Conservation (phyloP, 805 yeast species). For the Spathaspora girioi region DNA sequence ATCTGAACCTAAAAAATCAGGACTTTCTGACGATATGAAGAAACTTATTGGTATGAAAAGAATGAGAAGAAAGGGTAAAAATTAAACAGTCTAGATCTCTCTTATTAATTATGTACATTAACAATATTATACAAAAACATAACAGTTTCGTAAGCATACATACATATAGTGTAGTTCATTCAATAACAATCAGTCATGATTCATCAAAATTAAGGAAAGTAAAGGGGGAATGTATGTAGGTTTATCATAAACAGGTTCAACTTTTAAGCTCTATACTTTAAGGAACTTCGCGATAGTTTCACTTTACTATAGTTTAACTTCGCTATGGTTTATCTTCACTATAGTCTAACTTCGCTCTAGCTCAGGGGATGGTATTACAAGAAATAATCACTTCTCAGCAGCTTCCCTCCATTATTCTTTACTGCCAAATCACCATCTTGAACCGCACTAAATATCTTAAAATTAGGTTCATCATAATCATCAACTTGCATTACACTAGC, state of each 20-base stretch:
- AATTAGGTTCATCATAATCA: conserved; percentile 80
- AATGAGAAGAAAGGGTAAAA: conserved; percentile 54
- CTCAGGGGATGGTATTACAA: no score
- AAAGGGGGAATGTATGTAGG: background rate
- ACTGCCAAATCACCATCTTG: conserved; percentile 66
- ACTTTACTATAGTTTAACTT: background rate
- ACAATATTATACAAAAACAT: conserved; percentile 1
- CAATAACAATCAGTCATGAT: conserved; percentile 2
- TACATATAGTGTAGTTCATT: background rate
- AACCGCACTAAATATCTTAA: conserved; percentile 92
- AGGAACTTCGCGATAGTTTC: no score
- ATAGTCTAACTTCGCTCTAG: no score
- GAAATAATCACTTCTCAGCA: conserved; percentile 45
- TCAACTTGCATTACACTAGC: conserved; percentile 97
- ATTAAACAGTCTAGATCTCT: background rate
- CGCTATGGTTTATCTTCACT: no score
- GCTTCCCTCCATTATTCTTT: conserved; percentile 35
- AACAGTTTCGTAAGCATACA: background rate
- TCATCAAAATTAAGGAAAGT: conserved; percentile 1
- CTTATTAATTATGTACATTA: background rate
- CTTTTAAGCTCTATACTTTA: background rate
- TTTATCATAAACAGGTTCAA: background rate
- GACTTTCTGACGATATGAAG: conserved; percentile 52
- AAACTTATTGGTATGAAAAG: conserved; percentile 67
- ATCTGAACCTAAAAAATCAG: conserved; percentile 25